Percentiles rank a stretch among this genome's conserved stretches.
Conservation (phyloP, 305 asterid genomes). For the Striga hermonthica region DNA sequence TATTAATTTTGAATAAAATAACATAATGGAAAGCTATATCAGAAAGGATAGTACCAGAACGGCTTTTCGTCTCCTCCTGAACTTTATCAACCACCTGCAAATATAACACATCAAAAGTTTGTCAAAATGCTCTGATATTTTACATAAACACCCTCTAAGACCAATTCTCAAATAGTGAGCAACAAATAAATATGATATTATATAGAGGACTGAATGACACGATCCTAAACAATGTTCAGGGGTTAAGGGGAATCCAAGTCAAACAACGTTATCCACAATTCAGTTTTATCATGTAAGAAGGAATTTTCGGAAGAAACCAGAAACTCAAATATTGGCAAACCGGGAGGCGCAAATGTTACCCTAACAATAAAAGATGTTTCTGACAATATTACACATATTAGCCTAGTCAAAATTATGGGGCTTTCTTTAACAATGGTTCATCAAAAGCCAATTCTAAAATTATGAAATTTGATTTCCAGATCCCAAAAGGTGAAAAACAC, state of each 20-base stretch:
- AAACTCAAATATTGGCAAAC: neutral
- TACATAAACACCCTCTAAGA: neutral
- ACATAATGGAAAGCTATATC: neutral
- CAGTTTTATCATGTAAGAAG: neutral
- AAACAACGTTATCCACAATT: constrained; percentile 7
- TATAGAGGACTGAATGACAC: neutral
- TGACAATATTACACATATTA: too few relatives aligned
- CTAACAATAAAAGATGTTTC: too few relatives aligned
- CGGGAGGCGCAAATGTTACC: too few relatives aligned
- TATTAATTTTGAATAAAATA: constrained; percentile 1
- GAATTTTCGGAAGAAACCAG: too few relatives aligned
- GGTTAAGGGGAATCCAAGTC: neutral
- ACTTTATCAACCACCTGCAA: constrained; percentile 59
- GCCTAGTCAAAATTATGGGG: too few relatives aligned
- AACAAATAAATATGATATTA: neutral
- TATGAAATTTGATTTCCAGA: too few relatives aligned
- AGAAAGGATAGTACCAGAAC: constrained; percentile 39
- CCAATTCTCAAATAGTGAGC: neutral
- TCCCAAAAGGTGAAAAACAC: too few relatives aligned
- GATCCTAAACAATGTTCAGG: constrained; percentile 14
- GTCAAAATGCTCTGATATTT: neutral
- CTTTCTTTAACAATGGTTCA: too few relatives aligned
- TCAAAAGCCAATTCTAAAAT: too few relatives aligned
- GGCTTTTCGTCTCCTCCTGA: constrained; percentile 54
- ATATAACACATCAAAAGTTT: constrained; percentile 13